Percentiles rank a stretch among this genome's conserved stretches.
Conservation (phyloP, 352 stramenopile genomes). For the Phytophthora vignae region DNA sequence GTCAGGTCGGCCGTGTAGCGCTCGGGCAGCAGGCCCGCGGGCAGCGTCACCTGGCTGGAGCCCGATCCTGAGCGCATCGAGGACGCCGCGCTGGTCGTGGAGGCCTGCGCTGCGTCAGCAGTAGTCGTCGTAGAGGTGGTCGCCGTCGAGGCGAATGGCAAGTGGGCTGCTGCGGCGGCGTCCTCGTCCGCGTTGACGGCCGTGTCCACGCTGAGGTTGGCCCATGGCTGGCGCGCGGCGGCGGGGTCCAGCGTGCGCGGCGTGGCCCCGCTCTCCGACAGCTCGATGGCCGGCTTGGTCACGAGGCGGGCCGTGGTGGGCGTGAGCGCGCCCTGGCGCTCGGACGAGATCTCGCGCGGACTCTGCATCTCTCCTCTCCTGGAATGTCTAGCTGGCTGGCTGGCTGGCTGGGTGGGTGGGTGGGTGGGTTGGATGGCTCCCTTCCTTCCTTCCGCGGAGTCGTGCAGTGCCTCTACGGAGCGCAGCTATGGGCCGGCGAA, state of each 20-base stretch:
- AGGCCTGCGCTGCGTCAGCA: conserved; percentile 9
- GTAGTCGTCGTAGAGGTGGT: not conserved
- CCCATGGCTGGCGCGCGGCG: conserved; percentile 64
- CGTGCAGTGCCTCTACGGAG: conserved; percentile 29
- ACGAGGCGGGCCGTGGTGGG: conserved; percentile 68
- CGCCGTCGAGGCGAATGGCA: not conserved
- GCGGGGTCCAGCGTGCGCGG: conserved; percentile 59
- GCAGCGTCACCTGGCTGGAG: conserved; percentile 46
- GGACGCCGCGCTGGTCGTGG: conserved; percentile 30
- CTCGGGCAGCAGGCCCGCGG: conserved; percentile 70
- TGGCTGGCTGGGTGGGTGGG: not conserved
- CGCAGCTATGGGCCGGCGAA: conserved; percentile 20
- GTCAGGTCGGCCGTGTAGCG: conserved; percentile 81
- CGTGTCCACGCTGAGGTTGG: conserved; percentile 81
- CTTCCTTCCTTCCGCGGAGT: conserved; percentile 19
- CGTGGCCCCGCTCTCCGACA: conserved; percentile 49
- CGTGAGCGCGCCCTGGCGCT: conserved; percentile 70
- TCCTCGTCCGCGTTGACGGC: conserved; percentile 21
- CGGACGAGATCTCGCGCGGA: conserved; percentile 78
- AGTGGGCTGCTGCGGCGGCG: conserved; percentile 6
- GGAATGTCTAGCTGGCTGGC: not conserved
- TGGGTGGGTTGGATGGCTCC: not conserved
- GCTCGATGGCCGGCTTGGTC: conserved; percentile 46
- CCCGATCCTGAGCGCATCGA: conserved; percentile 63
- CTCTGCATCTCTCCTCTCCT: conserved; percentile 35